phyloP scores from a whole-genome alignment of 2,329 filamentous ascomycete species.

The Paracamarosporium sp. region DNA sequence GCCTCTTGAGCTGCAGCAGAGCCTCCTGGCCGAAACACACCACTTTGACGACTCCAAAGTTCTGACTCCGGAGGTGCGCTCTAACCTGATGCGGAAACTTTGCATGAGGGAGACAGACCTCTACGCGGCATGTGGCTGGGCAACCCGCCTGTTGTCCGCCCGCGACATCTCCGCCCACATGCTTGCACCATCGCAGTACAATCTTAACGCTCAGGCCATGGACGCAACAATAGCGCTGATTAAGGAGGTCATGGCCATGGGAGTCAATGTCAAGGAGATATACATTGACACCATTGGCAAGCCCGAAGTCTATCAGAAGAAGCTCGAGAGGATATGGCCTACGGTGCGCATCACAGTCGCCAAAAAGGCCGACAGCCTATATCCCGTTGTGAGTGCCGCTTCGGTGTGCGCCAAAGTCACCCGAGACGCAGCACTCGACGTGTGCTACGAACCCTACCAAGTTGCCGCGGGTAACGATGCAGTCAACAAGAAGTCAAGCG shows the following conservation, averaged over 20 bases:
- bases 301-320: conserved; percentile 82
- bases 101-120: conserved; percentile 70
- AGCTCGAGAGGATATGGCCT: conserved; percentile 84
- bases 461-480: conserved; percentile 33
- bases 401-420: conserved; percentile 97
- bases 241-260: conserved; percentile 73
- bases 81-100: conserved; percentile 72
- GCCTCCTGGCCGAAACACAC: conserved; percentile 78
- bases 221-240: conserved; percentile 89
- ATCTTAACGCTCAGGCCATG: conserved; percentile 95
- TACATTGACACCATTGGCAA: conserved; percentile 95
- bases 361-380: conserved; percentile 87
- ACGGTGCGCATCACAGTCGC: conserved; percentile 60
- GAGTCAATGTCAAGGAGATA: conserved; percentile 85
- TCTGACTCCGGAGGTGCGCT: conserved; percentile 79
- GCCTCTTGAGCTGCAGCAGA: conserved; percentile 67
- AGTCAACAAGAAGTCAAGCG: conserved; percentile 32
- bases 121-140: conserved; percentile 78
- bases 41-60: conserved; percentile 97
- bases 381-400: conserved; percentile 90
- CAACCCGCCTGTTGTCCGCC: conserved; percentile 79
- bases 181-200: conserved; percentile 74
- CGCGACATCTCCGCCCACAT: conserved; percentile 82
- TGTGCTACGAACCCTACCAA: conserved; percentile 68
- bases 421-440: conserved; percentile 85